Base-by-base conservation (phyloP, 257 asterid species). In the Paulownia fortunei region DNA sequence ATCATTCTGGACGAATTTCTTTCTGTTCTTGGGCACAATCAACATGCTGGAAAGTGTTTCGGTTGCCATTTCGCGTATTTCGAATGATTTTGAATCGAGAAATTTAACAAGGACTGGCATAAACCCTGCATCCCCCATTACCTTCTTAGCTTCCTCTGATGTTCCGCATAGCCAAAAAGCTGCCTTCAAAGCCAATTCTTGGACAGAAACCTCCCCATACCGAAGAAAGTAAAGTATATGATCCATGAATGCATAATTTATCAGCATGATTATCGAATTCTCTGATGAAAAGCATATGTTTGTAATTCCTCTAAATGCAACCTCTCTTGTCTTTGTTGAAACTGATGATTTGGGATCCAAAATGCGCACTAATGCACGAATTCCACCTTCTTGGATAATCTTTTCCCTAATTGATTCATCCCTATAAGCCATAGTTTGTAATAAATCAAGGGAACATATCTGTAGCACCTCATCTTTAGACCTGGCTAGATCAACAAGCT, bases 51-150 rank as follows among this genome's bases (percentile, higher is more conserved):
- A 90, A n/a, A 96, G 83, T 1, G 94, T 88, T 76, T 93, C 97
- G 0, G 95, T 91, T 3, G 98, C 97, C 82, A 89, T 87, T 81
- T 93, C 98, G 5, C 96, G 83, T 16, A 88, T 82, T 11, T 93
- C 96, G 30, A 79, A 80, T 1, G 97, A 89, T 39, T 89, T 87
- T 0, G 97, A 92, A 18, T 88, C 92, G 7, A 96, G 96, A 79
- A 92, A 90, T 37, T 74, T 85, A 21, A 92, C 91, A 0, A 96
- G 81, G 76, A 88, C 95, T 0, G 93, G 89, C 91, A 93, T 90
- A 72, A 96, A 84, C 46, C 99, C 99, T 16, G 88, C 89, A 18
- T 96, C 94, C n/a, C 99, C 98, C 97, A 93, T 96, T 36, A 86
- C 83, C 64, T 86, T 93, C 88, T 92, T 96, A 19, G 98, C 93